These are phyloP conservation scores for Wickerhamomyces silvicola DNA, from an alignment of 805 yeast species.

Conservation along the genomic window DNA sequence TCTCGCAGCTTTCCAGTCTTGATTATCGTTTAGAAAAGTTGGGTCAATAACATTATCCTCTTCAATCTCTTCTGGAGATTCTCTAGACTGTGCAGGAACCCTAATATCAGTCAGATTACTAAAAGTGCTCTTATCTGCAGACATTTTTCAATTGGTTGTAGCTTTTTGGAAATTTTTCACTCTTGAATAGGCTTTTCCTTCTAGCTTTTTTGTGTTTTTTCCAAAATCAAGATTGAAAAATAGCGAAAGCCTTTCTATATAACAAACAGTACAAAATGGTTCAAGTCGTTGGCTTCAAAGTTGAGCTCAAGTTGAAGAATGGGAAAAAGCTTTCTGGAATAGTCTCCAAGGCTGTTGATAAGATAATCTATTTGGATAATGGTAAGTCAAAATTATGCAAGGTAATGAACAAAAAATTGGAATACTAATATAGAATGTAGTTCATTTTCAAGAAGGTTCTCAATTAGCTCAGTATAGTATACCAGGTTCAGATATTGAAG, in stretches of 20 bases:
- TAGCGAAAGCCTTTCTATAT: no score
- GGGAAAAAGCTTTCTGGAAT: constrained; percentile 33
- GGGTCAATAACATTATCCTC: no score
- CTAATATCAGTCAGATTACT: no score
- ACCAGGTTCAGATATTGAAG: constrained; percentile 38
- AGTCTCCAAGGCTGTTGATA: constrained; percentile 36
- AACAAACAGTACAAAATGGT: constrained; percentile 25
- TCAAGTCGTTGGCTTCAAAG: constrained; percentile 41
- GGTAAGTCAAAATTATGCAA: constrained; percentile 30
- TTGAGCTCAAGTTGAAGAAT: constrained; percentile 37
- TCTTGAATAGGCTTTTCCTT: background rate
- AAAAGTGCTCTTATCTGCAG: no score
- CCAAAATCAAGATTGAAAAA: background rate
- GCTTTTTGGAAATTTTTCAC: background rate
- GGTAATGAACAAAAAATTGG: constrained; percentile 7
- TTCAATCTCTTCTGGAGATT: no score
- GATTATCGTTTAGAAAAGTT: constrained; percentile 15
- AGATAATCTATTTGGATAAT: constrained; percentile 31
- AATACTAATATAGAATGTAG: constrained; percentile 1
- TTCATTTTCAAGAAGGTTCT: constrained; percentile 7
- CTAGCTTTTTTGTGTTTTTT: background rate
- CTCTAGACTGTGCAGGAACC: no score
- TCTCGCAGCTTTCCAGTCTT: constrained; percentile 19
- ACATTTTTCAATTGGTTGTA: background rate
- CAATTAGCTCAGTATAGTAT: constrained; percentile 9